Percentiles rank a stretch among this genome's conserved stretches.
Conservation (phyloP, 805 yeast genomes). For the Metschnikowia sp. region DNA sequence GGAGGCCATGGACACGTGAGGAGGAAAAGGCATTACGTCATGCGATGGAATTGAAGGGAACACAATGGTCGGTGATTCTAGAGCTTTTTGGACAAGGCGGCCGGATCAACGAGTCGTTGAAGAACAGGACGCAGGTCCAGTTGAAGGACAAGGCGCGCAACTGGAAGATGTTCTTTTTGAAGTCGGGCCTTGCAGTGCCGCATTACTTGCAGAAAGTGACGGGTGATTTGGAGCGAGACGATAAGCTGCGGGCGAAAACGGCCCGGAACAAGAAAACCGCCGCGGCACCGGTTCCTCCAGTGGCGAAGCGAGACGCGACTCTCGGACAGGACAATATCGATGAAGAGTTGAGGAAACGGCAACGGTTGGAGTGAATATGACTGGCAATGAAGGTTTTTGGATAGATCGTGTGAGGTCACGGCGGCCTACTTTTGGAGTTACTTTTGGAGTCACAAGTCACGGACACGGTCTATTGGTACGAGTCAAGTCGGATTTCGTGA, state of each 20-base stretch:
- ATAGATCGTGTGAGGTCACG: not conserved
- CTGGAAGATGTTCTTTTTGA: slow-evolving; percentile 84
- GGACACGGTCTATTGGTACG: no score
- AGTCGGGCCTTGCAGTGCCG: slow-evolving; percentile 75
- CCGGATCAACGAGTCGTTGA: slow-evolving; percentile 71
- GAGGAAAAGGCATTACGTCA: slow-evolving; percentile 83
- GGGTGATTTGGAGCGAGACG: slow-evolving; percentile 69
- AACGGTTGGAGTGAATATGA: not conserved
- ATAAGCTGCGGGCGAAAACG: slow-evolving; percentile 35
- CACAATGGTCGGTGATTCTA: slow-evolving; percentile 89
- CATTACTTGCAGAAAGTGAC: slow-evolving; percentile 79
- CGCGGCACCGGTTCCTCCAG: slow-evolving; percentile 38
- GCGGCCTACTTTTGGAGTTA: no score
- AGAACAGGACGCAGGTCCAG: slow-evolving; percentile 87
- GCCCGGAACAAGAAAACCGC: slow-evolving; percentile 35
- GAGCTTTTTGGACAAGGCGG: slow-evolving; percentile 97
- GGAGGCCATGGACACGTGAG: slow-evolving; percentile 82
- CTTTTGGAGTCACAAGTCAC: no score
- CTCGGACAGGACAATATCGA: not conserved
- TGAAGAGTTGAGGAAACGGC: slow-evolving; percentile 1
- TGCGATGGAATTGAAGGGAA: slow-evolving; percentile 82
- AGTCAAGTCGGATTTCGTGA: no score
- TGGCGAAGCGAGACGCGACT: slow-evolving; percentile 9
- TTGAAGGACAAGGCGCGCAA: slow-evolving; percentile 95
- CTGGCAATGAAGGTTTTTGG: not conserved